Evolutionary conservation across 257 asterid genomes (phyloP).

Genomic region (Handroanthus guayacan): DNA sequence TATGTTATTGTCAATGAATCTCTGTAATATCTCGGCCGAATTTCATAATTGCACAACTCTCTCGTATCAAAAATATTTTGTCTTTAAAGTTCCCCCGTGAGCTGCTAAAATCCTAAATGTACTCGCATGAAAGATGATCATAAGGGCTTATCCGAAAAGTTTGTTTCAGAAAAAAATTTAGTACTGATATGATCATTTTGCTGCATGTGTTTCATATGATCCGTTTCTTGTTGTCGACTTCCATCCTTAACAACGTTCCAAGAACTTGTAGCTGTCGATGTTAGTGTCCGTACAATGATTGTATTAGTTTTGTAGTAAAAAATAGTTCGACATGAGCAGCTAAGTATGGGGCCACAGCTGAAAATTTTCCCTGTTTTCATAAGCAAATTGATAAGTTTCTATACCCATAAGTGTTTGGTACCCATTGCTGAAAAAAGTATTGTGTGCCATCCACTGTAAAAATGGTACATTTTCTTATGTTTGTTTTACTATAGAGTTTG

Average conservation of each 20-base stretch:
- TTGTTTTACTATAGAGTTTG: conserved; percentile 3
- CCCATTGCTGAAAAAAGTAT: too few species aligned
- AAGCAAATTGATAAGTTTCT: background rate
- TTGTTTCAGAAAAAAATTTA: background rate
- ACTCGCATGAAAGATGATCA: conserved; percentile 7
- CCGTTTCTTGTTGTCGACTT: background rate
- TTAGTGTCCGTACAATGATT: conserved; percentile 38
- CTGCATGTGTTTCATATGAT: background rate
- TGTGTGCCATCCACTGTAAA: background rate
- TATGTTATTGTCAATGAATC: background rate
- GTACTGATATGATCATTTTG: background rate
- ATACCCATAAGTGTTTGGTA: too few species aligned
- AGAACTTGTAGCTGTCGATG: conserved; percentile 33
- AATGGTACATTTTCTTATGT: background rate
- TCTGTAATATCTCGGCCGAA: background rate
- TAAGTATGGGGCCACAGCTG: conserved; percentile 14
- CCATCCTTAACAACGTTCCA: conserved; percentile 32
- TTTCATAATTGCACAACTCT: background rate
- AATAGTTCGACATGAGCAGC: conserved; percentile 22
- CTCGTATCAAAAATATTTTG: background rate
- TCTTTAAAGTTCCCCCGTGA: conserved; percentile 26
- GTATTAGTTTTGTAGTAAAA: conserved; percentile 37
- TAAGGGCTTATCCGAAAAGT: conserved; percentile 9
- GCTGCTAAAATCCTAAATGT: conserved; percentile 26
- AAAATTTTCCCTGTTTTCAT: conserved; percentile 17